Percentiles rank a stretch among this genome's conserved stretches.
phyloP scores from a whole-genome alignment of 2,329 filamentous ascomycete genomes.

The Fragosphaeria purpurea region DNA sequence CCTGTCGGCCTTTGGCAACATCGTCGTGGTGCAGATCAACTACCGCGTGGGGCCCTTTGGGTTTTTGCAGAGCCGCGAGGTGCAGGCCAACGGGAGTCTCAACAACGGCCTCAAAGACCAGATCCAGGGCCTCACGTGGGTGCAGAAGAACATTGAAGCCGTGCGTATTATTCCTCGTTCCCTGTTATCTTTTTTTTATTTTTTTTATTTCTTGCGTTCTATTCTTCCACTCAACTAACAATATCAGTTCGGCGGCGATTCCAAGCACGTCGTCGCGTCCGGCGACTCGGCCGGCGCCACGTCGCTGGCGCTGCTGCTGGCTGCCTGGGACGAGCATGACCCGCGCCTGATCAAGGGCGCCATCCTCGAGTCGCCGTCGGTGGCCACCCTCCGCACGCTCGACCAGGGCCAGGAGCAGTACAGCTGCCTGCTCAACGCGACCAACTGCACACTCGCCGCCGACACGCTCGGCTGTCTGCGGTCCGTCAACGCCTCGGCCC shows the following conservation, averaged over 20 bases:
- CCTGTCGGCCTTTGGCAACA: constrained; percentile 35
- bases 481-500: constrained; percentile 11
- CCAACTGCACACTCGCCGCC: constrained; percentile 11
- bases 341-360: constrained; percentile 37
- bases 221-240: too few relatives aligned
- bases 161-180: background rate
- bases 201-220: too few relatives aligned
- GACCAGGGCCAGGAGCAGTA: constrained; percentile 16
- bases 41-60: constrained; percentile 68
- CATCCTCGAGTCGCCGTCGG: constrained; percentile 31
- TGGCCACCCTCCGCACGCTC: constrained; percentile 11
- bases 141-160: constrained; percentile 48
- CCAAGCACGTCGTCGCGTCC: constrained; percentile 54
- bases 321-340: constrained; percentile 38
- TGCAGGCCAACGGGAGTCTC: constrained; percentile 44
- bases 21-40: constrained; percentile 60
- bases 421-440: constrained; percentile 7
- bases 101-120: constrained; percentile 49
- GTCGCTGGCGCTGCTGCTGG: constrained; percentile 54
- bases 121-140: constrained; percentile 58
- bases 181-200: background rate
- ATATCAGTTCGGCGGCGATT: constrained; percentile 55
- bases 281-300: constrained; percentile 61
- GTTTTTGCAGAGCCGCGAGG: constrained; percentile 54
- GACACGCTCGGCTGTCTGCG: constrained; percentile 15